Evolutionary conservation across 257 asterid species (phyloP).

Genomic region (Nemophila menziesii): DNA sequence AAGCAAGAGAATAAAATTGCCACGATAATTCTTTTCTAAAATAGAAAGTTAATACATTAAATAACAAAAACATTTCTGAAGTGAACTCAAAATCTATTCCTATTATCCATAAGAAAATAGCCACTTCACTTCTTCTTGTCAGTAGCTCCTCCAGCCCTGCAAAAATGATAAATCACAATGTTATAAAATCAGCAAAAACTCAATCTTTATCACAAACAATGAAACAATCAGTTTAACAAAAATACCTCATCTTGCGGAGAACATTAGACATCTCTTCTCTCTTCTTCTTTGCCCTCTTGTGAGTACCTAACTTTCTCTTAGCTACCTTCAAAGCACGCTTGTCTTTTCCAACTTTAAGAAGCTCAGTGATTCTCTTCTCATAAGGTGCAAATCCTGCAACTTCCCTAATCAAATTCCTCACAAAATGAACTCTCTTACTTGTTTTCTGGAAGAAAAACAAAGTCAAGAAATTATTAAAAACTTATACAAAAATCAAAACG

Average conservation of each 20-base stretch:
- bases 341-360: slow-evolving; percentile 66
- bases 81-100: background rate
- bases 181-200: too few species aligned
- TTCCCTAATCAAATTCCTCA: slow-evolving; percentile 49
- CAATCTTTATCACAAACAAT: background rate
- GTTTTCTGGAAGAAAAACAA: slow-evolving; percentile 37
- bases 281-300: slow-evolving; percentile 76
- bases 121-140: slow-evolving; percentile 14
- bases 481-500: background rate
- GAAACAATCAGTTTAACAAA: background rate
- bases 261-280: slow-evolving; percentile 77
- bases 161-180: background rate
- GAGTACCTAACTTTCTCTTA: slow-evolving; percentile 71
- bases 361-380: slow-evolving; percentile 71
- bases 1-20: background rate
- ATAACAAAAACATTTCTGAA: background rate
- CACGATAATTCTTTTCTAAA: too few species aligned
- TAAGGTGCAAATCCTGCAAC: slow-evolving; percentile 78
- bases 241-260: slow-evolving; percentile 69
- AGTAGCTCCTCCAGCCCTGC: slow-evolving; percentile 10
- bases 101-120: background rate
- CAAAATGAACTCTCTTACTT: slow-evolving; percentile 59
- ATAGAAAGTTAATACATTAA: background rate
- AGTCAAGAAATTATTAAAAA: background rate
- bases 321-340: slow-evolving; percentile 75